Evolutionary conservation across 176 grass and related monocot genomes (phyloP), one percentile per base, ranked within the genome.

Genomic region (Chrysopogon serrulatus): DNA sequence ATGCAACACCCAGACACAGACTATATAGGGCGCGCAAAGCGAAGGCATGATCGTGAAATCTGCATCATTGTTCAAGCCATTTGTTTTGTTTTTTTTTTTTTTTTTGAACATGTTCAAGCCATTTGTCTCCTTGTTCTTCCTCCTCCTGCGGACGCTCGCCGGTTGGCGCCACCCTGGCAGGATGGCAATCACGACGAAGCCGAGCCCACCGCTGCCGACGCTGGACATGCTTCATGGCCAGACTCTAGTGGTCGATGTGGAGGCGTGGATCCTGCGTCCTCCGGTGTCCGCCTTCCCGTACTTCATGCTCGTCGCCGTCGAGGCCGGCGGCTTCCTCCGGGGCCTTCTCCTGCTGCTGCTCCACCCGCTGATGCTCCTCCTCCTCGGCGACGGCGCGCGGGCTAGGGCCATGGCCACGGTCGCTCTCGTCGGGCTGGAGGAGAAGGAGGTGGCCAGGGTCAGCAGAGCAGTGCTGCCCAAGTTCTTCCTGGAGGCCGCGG

Each of bases 301-400:
- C 91, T 97, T 97, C 84, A 97, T 97, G 94, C 91, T 93, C 35
- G 89, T 97, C 24, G 91, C 91, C 37, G 54, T 97, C 73, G 94
- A 97, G 87, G 90, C 84, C 35, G 94, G 94, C 41, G 84, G 89
- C 8, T 88, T 90, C 40, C 66, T 97, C 21, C 88, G 94, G 1
- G 94, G 91, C 0, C 54, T 97, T 0, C 73, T 93, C 0, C 85
- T 97, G 1, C 84, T 97, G 6, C 44, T 74, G 47, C 43, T 90
- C 66, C 90, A 93, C 73, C 89, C 91, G 17, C 32, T 88, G 31
- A 14, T 93, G 27, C 43, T 31, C 41, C 59, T 87, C 33, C 39
- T 91, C 56, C n/a, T 10, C 34, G 70, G 78, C 27, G 72, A 75
- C 51, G 87, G 47, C n/a, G 23, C 63, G 67, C 54, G 79, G 78